A percentile compares a stretch with the other conserved stretches of the same genome.
Conservation (phyloP, 1,284 basidiomycete genomes). For the Ceratobasidium theobromae region DNA sequence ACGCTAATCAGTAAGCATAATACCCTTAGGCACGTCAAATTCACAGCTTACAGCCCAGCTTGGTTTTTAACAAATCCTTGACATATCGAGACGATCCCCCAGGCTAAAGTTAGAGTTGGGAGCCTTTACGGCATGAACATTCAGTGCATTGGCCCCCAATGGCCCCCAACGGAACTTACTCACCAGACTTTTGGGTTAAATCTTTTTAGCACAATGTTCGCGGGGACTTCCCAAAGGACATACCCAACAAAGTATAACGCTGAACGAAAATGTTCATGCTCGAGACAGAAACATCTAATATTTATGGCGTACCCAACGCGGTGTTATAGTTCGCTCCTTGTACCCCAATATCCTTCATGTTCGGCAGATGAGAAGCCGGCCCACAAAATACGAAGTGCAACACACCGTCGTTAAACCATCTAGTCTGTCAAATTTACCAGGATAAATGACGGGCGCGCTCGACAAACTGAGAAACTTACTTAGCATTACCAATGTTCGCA, state of each 20-base stretch:
- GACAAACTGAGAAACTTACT: constrained; percentile 46
- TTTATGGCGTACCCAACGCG: constrained; percentile 43
- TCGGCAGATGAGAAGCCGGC: background rate
- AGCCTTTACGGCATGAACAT: constrained; percentile 42
- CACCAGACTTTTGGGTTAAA: constrained; percentile 57
- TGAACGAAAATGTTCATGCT: background rate
- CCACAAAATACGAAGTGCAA: background rate
- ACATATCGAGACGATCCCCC: constrained; percentile 60
- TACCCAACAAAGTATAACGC: constrained; percentile 68
- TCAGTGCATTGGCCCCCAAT: no score
- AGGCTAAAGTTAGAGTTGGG: constrained; percentile 57
- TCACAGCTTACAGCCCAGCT: constrained; percentile 57
- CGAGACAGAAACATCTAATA: constrained; percentile 1
- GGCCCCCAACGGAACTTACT: no score
- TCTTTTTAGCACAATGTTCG: constrained; percentile 62
- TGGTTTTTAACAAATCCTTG: constrained; percentile 62
- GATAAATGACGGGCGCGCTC: background rate
- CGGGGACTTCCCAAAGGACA: constrained; percentile 67
- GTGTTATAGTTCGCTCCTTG: constrained; percentile 58
- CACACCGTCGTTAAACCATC: constrained; percentile 50
- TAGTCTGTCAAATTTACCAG: constrained; percentile 43
- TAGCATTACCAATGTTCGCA: constrained; percentile 69
- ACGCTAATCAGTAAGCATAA: background rate
- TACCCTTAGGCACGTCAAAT: constrained; percentile 51
- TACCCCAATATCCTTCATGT: constrained; percentile 50